Conservation (phyloP, 192 early-diverging fungal genomes). For the Podila clonocystis region DNA sequence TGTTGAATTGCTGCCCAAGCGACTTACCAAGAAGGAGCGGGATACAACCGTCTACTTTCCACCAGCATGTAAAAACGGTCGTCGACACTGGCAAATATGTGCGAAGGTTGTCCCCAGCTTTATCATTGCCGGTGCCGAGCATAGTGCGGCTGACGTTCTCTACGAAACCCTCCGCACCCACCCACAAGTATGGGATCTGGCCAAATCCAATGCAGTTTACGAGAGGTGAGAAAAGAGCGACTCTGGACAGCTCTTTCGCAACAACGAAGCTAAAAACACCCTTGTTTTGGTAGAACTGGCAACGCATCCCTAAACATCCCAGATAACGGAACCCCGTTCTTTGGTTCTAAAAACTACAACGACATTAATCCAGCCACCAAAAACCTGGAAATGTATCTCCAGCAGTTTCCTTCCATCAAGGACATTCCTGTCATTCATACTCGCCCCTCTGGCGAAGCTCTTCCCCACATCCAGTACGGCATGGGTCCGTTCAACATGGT, state of each 20-base stretch:
- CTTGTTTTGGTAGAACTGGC: slow-evolving; percentile 22
- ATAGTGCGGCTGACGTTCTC: slow-evolving; percentile 52
- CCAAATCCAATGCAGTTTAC: slow-evolving; percentile 49
- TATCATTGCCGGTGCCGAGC: slow-evolving; percentile 63
- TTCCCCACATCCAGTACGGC: slow-evolving; percentile 48
- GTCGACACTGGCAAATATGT: slow-evolving; percentile 52
- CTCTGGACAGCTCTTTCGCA: no score
- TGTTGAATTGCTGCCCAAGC: slow-evolving; percentile 30
- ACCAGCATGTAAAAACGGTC: slow-evolving; percentile 50
- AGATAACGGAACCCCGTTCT: slow-evolving; percentile 36
- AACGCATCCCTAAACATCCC: slow-evolving; percentile 35
- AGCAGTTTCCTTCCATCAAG: slow-evolving; percentile 50
- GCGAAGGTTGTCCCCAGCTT: slow-evolving; percentile 61
- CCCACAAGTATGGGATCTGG: slow-evolving; percentile 55
- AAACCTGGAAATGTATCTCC: slow-evolving; percentile 51
- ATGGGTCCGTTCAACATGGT: slow-evolving; percentile 43
- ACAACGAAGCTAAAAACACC: not conserved
- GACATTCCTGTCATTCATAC: slow-evolving; percentile 30
- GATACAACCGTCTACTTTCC: slow-evolving; percentile 55
- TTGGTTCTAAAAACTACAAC: slow-evolving; percentile 45
- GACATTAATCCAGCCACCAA: slow-evolving; percentile 39
- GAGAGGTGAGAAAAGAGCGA: slow-evolving; percentile 24
- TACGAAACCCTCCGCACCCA: slow-evolving; percentile 57
- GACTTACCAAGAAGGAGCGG: slow-evolving; percentile 38
- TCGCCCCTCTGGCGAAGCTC: slow-evolving; percentile 28